Conservation (phyloP, 805 yeast species). For the Grigorovia jiainica region DNA sequence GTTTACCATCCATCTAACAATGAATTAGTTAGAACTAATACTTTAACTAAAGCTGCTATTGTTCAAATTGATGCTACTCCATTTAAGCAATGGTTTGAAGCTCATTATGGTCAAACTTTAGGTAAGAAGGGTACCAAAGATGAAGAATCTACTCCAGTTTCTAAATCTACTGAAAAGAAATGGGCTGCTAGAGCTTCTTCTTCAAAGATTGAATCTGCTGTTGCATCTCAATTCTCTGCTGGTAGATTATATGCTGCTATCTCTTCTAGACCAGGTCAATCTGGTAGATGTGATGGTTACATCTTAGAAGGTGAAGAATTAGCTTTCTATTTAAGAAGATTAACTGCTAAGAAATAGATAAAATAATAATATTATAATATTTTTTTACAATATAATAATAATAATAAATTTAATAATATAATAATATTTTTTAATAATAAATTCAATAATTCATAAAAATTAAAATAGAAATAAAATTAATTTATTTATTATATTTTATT, state of each 20-base stretch:
- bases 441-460: neutral
- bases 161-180: constrained; percentile 80
- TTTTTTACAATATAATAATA: constrained; percentile 1
- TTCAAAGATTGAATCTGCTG: constrained; percentile 81
- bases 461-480: constrained; percentile 4
- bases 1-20: constrained; percentile 99
- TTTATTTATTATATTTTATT: constrained; percentile 1
- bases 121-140: constrained; percentile 60
- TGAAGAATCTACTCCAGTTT: constrained; percentile 57
- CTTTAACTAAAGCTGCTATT: constrained; percentile 96
- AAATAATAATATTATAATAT: constrained; percentile 1
- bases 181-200: constrained; percentile 84
- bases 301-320: constrained; percentile 99
- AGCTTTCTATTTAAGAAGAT: constrained; percentile 99
- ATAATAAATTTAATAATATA: neutral
- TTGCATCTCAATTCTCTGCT: constrained; percentile 93
- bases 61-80: constrained; percentile 99
- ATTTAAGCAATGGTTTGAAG: constrained; percentile 98
- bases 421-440: neutral
- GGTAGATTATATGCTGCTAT: constrained; percentile 98
- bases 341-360: constrained; percentile 94
- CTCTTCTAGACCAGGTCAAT: constrained; percentile 99
- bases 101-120: constrained; percentile 89
- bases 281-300: constrained; percentile 99
- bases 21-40: constrained; percentile 99